Percentiles rank a stretch among this genome's conserved stretches.
Conservation (phyloP, 2,329 filamentous ascomycete genomes). For the Fusarium agapanthi region DNA sequence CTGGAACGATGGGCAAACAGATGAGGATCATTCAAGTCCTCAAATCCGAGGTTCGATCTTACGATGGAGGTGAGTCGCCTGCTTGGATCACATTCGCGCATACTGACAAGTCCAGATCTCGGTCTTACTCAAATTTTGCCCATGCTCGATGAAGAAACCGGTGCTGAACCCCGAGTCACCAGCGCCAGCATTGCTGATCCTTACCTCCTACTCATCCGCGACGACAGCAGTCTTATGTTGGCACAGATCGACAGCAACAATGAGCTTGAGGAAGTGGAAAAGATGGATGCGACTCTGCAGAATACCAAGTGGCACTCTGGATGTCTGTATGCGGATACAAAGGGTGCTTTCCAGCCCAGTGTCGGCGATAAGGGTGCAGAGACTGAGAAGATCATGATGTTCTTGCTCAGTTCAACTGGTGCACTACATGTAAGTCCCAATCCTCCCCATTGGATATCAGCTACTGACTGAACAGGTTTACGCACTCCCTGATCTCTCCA, state of each 20-base stretch:
- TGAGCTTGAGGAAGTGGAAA: constrained; percentile 84
- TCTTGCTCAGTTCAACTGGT: constrained; percentile 79
- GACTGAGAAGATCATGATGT: constrained; percentile 69
- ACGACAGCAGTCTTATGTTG: constrained; percentile 83
- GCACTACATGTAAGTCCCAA: constrained; percentile 72
- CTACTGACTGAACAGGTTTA: constrained; percentile 67
- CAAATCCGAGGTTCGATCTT: constrained; percentile 86
- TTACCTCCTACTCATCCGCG: constrained; percentile 82
- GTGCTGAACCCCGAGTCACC: constrained; percentile 79
- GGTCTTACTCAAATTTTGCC: constrained; percentile 90
- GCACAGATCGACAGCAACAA: constrained; percentile 79
- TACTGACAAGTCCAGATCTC: constrained; percentile 67
- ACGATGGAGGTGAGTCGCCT: constrained; percentile 78
- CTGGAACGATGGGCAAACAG: constrained; percentile 82
- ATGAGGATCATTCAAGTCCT: constrained; percentile 88
- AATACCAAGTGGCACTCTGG: constrained; percentile 82
- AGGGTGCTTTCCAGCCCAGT: constrained; percentile 61
- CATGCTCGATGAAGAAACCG: constrained; percentile 90
- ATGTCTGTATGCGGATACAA: constrained; percentile 79
- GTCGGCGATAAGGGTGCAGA: constrained; percentile 52
- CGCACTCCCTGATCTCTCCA: constrained; percentile 75
- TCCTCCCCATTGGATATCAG: not conserved
- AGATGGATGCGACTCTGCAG: constrained; percentile 63
- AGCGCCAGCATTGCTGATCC: constrained; percentile 87
- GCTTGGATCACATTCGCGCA: not conserved